Evolutionary conservation across 2,329 filamentous ascomycete species (phyloP), one percentile per base, ranked within the genome.

Genomic region (Exophiala sp.): DNA sequence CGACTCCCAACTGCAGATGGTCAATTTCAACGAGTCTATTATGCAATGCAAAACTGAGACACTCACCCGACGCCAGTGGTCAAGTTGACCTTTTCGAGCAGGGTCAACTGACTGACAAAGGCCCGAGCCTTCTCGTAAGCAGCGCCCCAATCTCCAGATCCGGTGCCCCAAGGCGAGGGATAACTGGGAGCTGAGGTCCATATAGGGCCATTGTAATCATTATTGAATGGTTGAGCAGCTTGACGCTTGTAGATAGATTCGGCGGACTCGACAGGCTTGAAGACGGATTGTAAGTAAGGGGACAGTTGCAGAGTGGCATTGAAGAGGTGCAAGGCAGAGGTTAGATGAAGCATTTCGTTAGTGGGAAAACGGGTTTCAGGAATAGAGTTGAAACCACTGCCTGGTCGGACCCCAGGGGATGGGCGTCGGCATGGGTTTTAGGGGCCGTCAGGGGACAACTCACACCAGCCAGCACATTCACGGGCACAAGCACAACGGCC

Each of bases 61-160:
- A 70, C 81, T 67, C 70, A 91, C 79, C 89, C 89, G 57, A 85
- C 80, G 66, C 91, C 91, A 0, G 90, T 96, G 2, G 91, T 97
- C 57, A 98, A 67, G 67, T 97, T 97, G 68, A 97, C 88, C 72
- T 95, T 96, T 68, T 96, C 90, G 9, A 82, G 65, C 29, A 95
- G 75, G 0, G 88, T 95, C 69, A 95, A 70, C 65, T 89, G 82
- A 8, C 84, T 85, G 39, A 96, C 88, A 62, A 95, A 91, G 2
- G 76, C 79, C 59, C 79, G 81, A 1, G 90, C 90, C 66, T 85
- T 83, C 16, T 70, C 71, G 60, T 95, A 90, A 32, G 88, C 88
- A 5, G 81, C 78, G 46, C 79, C 76, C 89, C 89, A 95, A 38
- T 78, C 72, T 9, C 85, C 86, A 4, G 79, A 66, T 14, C 86